Conservation (phyloP, 495 filamentous ascomycete species). For the Podospora appendiculata region DNA sequence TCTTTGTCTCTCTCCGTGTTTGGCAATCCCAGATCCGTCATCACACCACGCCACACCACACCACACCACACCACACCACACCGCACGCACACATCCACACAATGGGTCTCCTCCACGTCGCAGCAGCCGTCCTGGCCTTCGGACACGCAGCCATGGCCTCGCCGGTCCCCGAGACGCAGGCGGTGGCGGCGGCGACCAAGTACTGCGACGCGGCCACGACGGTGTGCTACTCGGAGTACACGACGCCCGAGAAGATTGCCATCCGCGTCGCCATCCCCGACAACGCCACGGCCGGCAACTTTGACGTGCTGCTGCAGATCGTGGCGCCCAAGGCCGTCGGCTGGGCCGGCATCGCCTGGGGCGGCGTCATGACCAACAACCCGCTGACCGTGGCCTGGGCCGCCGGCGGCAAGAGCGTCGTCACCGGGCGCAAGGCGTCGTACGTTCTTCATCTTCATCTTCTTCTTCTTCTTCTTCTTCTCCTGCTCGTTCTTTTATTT, state of each 20-base stretch:
- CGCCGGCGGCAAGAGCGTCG: slow-evolving; percentile 17
- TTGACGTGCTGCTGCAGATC: slow-evolving; percentile 30
- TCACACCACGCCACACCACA: too few species aligned
- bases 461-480: too few species aligned
- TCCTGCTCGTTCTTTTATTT: too few species aligned
- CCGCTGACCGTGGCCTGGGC: slow-evolving; percentile 31
- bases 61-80: too few species aligned
- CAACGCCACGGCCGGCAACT: slow-evolving; percentile 21
- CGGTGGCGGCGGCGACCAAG: slow-evolving; percentile 12
- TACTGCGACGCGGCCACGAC: slow-evolving; percentile 24
- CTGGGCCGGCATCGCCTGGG: slow-evolving; percentile 33
- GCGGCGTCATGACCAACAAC: slow-evolving; percentile 33
- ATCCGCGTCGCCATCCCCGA: slow-evolving; percentile 33
- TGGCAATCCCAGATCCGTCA: too few species aligned
- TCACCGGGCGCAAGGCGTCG: slow-evolving; percentile 22
- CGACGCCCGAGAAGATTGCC: slow-evolving; percentile 20
- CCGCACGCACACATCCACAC: not conserved
- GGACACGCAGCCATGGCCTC: slow-evolving; percentile 8
- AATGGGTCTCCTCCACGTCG: slow-evolving; percentile 27
- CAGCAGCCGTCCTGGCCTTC: slow-evolving; percentile 15
- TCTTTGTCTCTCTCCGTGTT: too few species aligned
- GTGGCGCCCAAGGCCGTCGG: slow-evolving; percentile 28
- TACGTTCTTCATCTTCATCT: not conserved
- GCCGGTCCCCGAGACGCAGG: slow-evolving; percentile 14
- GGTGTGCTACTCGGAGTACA: slow-evolving; percentile 31